These are phyloP conservation scores for Desmodesmus armatus DNA, from an alignment of 139 green algal species.

Conservation along the genomic window DNA sequence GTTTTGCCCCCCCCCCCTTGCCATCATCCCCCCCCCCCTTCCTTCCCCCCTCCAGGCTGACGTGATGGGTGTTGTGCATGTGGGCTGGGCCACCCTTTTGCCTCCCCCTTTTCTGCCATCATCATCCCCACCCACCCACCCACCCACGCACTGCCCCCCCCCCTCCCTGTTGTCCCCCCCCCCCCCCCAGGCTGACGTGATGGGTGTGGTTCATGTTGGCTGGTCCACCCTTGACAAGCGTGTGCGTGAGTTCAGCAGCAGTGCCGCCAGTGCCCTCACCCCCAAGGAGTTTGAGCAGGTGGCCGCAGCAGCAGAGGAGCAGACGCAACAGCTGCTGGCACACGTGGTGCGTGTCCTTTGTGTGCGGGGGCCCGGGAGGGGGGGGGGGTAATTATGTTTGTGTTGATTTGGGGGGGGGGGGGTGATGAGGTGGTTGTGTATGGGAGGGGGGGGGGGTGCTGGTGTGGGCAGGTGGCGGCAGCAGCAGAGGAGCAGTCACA, in stretches of 20 bases:
- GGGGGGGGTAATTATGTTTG: not conserved
- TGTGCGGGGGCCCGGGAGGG: not conserved
- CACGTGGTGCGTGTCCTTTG: not conserved
- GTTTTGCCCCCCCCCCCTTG: not conserved
- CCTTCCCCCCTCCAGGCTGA: conserved; percentile 40
- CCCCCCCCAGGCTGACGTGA: conserved; percentile 53
- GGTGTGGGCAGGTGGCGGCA: too few species aligned
- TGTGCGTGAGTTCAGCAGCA: conserved; percentile 87
- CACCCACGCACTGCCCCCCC: not conserved
- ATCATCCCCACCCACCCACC: too few species aligned
- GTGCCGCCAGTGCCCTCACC: conserved; percentile 67
- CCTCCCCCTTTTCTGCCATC: not conserved
- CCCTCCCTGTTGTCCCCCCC: not conserved
- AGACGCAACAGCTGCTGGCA: conserved; percentile 26
- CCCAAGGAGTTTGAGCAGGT: conserved; percentile 70
- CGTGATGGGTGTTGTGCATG: conserved; percentile 86
- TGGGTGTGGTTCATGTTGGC: conserved; percentile 90
- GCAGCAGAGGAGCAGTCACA: too few species aligned
- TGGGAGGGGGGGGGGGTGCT: too few species aligned
- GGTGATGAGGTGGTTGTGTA: too few species aligned
- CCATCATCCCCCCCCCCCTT: too few species aligned
- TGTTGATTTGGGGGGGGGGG: not conserved
- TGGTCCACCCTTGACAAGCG: conserved; percentile 90
- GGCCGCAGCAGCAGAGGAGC: not conserved
- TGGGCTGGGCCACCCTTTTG: conserved; percentile 90